These are phyloP conservation scores for Blastobotrys raffinosifermentans DNA, from an alignment of 1,139 yeast genomes.

Conservation along the genomic window DNA sequence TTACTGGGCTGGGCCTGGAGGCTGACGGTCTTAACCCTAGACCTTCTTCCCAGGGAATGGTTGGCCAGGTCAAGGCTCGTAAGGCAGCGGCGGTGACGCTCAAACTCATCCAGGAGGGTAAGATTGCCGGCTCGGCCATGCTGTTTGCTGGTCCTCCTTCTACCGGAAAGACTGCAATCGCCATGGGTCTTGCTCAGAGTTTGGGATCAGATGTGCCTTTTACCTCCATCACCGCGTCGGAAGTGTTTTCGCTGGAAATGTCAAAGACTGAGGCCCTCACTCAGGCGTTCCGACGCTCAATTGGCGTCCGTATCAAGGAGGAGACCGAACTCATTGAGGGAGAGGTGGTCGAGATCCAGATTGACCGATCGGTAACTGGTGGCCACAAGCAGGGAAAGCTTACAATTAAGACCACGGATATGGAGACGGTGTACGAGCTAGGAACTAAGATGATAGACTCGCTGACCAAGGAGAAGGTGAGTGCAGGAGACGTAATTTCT, in stretches of 20 bases:
- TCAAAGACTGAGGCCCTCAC: constrained; percentile 94
- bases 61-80: constrained; percentile 92
- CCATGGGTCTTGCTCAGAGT: constrained; percentile 91
- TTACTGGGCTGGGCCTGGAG: constrained; percentile 90
- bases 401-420: constrained; percentile 95
- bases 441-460: constrained; percentile 98
- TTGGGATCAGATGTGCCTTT: constrained; percentile 92
- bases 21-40: constrained; percentile 75
- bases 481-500: constrained; percentile 96
- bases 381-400: constrained; percentile 98
- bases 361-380: constrained; percentile 92
- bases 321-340: constrained; percentile 98
- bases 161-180: constrained; percentile 98
- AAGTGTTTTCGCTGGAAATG: constrained; percentile 82
- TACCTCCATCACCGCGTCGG: constrained; percentile 92
- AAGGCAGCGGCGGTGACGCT: constrained; percentile 92
- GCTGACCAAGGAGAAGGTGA: constrained; percentile 85
- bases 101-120: constrained; percentile 88
- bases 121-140: constrained; percentile 95
- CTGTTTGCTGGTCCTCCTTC: constrained; percentile 97
- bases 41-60: constrained; percentile 86
- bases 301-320: constrained; percentile 92
- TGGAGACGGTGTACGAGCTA: constrained; percentile 97
- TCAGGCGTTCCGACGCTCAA: constrained; percentile 91
- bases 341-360: constrained; percentile 97